phyloP scores from a whole-genome alignment of 1,139 yeast genomes.

The Blastobotrys aristatus region DNA sequence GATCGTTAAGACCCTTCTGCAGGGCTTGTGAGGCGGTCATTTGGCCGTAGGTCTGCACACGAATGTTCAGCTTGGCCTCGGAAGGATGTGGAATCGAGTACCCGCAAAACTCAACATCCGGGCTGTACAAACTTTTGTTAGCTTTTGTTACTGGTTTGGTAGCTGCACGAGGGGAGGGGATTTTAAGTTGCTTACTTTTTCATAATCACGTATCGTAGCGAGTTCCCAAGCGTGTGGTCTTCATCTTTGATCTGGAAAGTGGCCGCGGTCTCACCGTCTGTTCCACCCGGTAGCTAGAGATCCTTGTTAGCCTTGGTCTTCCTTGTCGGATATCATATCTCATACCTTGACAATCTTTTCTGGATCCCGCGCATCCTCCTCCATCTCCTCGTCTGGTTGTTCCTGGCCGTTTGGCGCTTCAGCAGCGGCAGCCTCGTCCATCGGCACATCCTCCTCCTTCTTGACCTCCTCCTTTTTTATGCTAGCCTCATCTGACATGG shows the following conservation, averaged over 20 bases:
- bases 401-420: slow-evolving; percentile 9
- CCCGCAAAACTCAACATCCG: slow-evolving; percentile 97
- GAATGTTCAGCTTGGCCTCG: slow-evolving; percentile 78
- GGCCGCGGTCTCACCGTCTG: slow-evolving; percentile 93
- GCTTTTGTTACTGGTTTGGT: slow-evolving; percentile 1
- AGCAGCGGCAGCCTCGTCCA: slow-evolving; percentile 17
- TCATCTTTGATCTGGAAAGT: slow-evolving; percentile 90
- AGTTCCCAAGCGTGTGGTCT: slow-evolving; percentile 93
- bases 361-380: slow-evolving; percentile 21
- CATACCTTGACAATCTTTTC: slow-evolving; percentile 29
- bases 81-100: slow-evolving; percentile 99
- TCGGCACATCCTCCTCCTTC: slow-evolving; percentile 20
- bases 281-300: slow-evolving; percentile 71
- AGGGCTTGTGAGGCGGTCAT: slow-evolving; percentile 90
- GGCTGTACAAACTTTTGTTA: slow-evolving; percentile 35
- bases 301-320: too few relatives aligned
- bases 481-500: slow-evolving; percentile 4
- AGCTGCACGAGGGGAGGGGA: background rate
- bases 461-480: background rate
- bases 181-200: slow-evolving; percentile 49
- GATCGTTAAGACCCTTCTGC: slow-evolving; percentile 84
- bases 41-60: slow-evolving; percentile 86
- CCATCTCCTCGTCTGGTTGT: slow-evolving; percentile 13
- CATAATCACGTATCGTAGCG: slow-evolving; percentile 90
- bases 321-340: slow-evolving; percentile 13